These are phyloP conservation scores for Cercospora zeae-maydis DNA, from an alignment of 2,329 filamentous ascomycete species.

Conservation along the genomic window DNA sequence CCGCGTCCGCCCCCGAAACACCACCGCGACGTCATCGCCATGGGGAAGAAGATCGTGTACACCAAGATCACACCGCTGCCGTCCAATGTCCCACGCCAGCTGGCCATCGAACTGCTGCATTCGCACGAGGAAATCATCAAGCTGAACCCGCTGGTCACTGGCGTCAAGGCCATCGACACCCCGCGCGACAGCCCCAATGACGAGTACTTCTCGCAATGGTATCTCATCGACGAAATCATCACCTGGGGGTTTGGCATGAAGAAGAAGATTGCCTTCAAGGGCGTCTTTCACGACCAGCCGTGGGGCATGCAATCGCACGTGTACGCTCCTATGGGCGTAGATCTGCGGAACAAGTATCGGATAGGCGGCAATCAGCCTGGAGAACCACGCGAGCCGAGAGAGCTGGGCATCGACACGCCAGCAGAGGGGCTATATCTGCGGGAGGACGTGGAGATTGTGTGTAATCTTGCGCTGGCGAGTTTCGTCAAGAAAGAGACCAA, in stretches of 20 bases:
- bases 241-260: constrained; percentile 65
- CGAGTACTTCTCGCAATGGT: constrained; percentile 71
- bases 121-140: constrained; percentile 68
- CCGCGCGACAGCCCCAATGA: constrained; percentile 63
- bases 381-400: constrained; percentile 59
- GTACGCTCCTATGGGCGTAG: constrained; percentile 64
- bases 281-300: constrained; percentile 68
- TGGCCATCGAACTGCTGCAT: constrained; percentile 69
- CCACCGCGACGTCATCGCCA: constrained; percentile 14
- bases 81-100: constrained; percentile 65
- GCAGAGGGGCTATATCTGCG: constrained; percentile 64
- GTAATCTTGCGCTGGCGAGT: constrained; percentile 58
- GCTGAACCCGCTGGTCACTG: constrained; percentile 65
- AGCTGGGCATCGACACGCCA: constrained; percentile 63
- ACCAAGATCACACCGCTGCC: constrained; percentile 69
- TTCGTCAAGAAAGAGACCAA: constrained; percentile 67
- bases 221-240: constrained; percentile 67
- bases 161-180: constrained; percentile 61
- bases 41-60: constrained; percentile 60
- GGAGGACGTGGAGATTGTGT: constrained; percentile 68
- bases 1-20: background rate
- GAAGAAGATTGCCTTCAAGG: constrained; percentile 64
- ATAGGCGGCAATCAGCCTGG: constrained; percentile 67
- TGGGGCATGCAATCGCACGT: constrained; percentile 70
- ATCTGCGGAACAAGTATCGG: constrained; percentile 65